Base-by-base conservation (phyloP, 148 eudicot genomes). In the Selenicereus undatus region DNA sequence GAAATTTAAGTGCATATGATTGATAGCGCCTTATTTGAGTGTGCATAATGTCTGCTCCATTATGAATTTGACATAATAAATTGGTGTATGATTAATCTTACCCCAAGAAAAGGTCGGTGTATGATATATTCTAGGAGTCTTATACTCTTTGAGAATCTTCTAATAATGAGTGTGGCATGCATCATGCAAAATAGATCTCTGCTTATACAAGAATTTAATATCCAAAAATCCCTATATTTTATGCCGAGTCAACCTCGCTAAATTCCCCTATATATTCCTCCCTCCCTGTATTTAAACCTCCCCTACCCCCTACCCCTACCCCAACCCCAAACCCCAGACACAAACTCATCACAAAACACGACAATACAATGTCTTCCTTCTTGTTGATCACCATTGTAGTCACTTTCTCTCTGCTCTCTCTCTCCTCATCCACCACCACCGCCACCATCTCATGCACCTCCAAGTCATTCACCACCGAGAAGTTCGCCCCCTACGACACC, bases 371-470 rank as follows among this genome's bases (percentile, higher is more conserved):
- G 88, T 35, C 84, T 66, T 66, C 71, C 42, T 58, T 65, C n/a
- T 29, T 17, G 27, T 29, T 17, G 27, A 1, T 13, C 10, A 4
- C 35, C 71, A 60, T 80, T 11, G 12, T 68, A 26, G 48, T 80
- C 45, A 12, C 75, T 0, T 16, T 80, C 26, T 8, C 78, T 13
- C 8, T 78, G 0, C 26, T 81, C 32, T 65, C 68, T 65, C 26
- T 78, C 45, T 66, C 77, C 86, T 64, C 76, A 68, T 56, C 81
- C 81, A 4, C 81, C 85, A 9, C 91, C 84, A 11, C 8, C 84
- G 8, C 8, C 75, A 32, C 12, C 56, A 20, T 11, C 0, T 22
- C 80, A n/a, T 92, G 95, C 78, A 82, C 83, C 1, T 86, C 92
- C 0, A 79, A 83, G 14, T 80, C 71, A 21, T 78, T 91, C 66